phyloP scores from a whole-genome alignment of 768 basidiomycete genomes.

The Naganishia antarctica region DNA sequence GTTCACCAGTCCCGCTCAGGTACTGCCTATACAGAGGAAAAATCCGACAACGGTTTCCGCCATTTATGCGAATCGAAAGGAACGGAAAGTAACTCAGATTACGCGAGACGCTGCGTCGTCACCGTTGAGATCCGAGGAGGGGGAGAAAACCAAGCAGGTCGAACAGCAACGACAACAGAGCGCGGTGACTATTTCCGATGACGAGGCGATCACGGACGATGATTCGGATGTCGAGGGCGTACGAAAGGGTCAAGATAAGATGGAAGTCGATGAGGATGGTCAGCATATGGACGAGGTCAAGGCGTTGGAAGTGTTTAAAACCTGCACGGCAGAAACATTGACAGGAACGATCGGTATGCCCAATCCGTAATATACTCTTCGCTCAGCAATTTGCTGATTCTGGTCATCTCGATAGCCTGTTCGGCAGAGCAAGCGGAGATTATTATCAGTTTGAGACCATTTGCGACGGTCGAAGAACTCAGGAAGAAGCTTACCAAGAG shows the following conservation, averaged over 20 bases:
- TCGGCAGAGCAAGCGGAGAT: slow-evolving; percentile 70
- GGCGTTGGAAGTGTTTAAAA: slow-evolving; percentile 53
- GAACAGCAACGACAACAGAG: background rate
- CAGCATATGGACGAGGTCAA: slow-evolving; percentile 43
- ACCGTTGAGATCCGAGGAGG: background rate
- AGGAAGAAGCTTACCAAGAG: slow-evolving; percentile 77
- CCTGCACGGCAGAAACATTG: slow-evolving; percentile 49
- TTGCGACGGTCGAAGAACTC: slow-evolving; percentile 68
- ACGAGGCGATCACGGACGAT: slow-evolving; percentile 38
- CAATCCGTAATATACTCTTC: background rate
- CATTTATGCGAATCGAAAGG: slow-evolving; percentile 41
- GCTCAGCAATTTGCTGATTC: background rate
- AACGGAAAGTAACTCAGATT: slow-evolving; percentile 18
- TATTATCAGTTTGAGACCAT: slow-evolving; percentile 76
- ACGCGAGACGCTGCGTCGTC: background rate
- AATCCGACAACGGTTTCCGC: slow-evolving; percentile 37
- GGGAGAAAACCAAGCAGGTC: background rate
- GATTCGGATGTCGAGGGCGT: slow-evolving; percentile 38
- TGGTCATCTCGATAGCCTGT: slow-evolving; percentile 53
- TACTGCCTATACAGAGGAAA: background rate
- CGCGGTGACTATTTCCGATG: background rate
- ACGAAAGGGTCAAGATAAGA: slow-evolving; percentile 30
- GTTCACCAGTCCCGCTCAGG: background rate
- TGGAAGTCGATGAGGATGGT: slow-evolving; percentile 30
- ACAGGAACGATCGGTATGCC: slow-evolving; percentile 53